Evolutionary conservation across 1,139 yeast species (phyloP).

Genomic region (Candida tropicalis): DNA sequence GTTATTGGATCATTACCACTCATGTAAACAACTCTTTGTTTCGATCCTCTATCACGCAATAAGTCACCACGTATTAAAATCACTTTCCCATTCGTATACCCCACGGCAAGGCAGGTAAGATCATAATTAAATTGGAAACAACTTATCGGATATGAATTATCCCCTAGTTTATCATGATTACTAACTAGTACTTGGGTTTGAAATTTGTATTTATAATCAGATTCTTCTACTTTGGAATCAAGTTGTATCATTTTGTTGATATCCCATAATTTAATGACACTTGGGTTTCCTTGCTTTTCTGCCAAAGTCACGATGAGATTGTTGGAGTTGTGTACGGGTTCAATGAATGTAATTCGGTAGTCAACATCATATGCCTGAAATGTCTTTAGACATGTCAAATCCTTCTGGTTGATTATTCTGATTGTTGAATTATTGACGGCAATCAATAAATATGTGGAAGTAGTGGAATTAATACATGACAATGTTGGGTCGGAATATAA

Average conservation of each 20-base stretch:
- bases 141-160: conserved; percentile 73
- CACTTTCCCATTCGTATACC: conserved; percentile 87
- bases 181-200: conserved; percentile 15
- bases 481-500: conserved; percentile 81
- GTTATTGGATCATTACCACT: conserved; percentile 74
- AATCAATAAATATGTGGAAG: conserved; percentile 51
- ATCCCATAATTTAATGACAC: conserved; percentile 74
- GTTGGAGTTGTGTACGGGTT: conserved; percentile 40
- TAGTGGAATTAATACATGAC: conserved; percentile 59
- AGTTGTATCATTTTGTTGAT: conserved; percentile 48
- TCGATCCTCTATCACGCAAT: conserved; percentile 83
- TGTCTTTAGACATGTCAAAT: conserved; percentile 36
- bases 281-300: conserved; percentile 70
- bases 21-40: conserved; percentile 79
- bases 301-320: conserved; percentile 69
- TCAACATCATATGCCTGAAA: conserved; percentile 69
- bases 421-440: conserved; percentile 60
- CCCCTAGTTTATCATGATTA: conserved; percentile 17
- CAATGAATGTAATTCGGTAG: conserved; percentile 61
- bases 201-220: conserved; percentile 15
- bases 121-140: conserved; percentile 60
- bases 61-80: conserved; percentile 85
- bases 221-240: conserved; percentile 39
- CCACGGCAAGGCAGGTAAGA: conserved; percentile 71
- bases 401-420: conserved; percentile 47